A percentile compares a stretch with the other conserved stretches of the same genome.
phyloP scores from a whole-genome alignment of 1,284 basidiomycete species.

The Sporisorium scitamineum region DNA sequence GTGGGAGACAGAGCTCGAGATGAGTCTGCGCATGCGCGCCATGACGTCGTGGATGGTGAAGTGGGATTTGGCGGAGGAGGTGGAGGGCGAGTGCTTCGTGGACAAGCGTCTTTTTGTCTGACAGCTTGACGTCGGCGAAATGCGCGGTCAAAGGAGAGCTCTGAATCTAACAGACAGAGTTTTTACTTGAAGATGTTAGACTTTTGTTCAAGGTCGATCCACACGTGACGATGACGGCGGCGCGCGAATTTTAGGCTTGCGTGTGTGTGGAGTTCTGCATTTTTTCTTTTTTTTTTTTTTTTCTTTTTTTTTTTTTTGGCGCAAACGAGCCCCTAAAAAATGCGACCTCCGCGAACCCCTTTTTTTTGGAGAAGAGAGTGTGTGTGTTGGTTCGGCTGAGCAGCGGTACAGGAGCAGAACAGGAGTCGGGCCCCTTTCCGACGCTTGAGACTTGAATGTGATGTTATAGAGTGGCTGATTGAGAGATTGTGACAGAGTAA shows the following conservation, averaged over 20 bases:
- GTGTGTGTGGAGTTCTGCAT: slow-evolving; percentile 27
- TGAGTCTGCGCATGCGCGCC: slow-evolving; percentile 23
- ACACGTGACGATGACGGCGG: slow-evolving; percentile 29
- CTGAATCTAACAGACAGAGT: not conserved
- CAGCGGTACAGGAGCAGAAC: too few species aligned
- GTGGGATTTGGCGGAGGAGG: slow-evolving; percentile 24
- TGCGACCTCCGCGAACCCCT: slow-evolving; percentile 4
- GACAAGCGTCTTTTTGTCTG: too few species aligned
- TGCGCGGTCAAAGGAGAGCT: not conserved
- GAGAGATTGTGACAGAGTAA: not conserved
- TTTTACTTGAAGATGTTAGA: slow-evolving; percentile 11
- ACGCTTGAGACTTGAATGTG: too few species aligned
- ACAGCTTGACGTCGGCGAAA: slow-evolving; percentile 19
- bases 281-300: too few species aligned
- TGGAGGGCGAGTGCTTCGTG: slow-evolving; percentile 41
- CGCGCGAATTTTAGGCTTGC: slow-evolving; percentile 19
- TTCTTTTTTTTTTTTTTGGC: too few species aligned
- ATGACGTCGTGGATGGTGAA: slow-evolving; percentile 27
- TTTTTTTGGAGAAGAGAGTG: too few species aligned
- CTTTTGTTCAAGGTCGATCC: not conserved
- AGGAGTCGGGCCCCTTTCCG: not conserved
- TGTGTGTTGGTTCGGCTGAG: too few species aligned
- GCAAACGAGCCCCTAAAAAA: slow-evolving; percentile 19
- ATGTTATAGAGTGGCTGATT: not conserved
- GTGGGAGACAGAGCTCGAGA: slow-evolving; percentile 32